phyloP scores from a whole-genome alignment of 1,284 basidiomycete species.

The Peniophora sp. region DNA sequence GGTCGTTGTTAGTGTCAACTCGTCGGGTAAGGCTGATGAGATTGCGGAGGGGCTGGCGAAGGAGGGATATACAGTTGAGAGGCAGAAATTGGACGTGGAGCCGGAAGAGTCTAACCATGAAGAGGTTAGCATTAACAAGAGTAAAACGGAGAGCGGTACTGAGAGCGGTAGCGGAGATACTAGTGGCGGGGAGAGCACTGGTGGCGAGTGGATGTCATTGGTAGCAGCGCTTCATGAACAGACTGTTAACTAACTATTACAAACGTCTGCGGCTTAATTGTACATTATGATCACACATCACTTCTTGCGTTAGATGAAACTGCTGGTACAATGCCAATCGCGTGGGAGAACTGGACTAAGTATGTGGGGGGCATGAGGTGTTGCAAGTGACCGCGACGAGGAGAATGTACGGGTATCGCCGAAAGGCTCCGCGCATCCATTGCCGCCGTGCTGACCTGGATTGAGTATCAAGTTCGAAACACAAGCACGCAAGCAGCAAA shows the following conservation, averaged over 20 bases:
- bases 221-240: too few relatives aligned
- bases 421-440: too few relatives aligned
- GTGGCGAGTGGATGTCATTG: too few relatives aligned
- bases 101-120: constrained; percentile 17
- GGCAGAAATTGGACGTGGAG: constrained; percentile 63
- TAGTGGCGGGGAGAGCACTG: too few relatives aligned
- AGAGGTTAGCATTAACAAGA: constrained; percentile 21
- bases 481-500: too few relatives aligned
- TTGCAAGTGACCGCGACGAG: constrained; percentile 8
- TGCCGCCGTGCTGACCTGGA: too few relatives aligned
- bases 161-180: constrained; percentile 16
- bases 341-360: constrained; percentile 15
- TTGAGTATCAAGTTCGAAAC: too few relatives aligned
- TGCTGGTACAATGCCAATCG: constrained; percentile 5
- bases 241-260: too few relatives aligned
- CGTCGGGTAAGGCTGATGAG: constrained; percentile 73
- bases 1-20: constrained; percentile 77
- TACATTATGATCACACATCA: too few relatives aligned
- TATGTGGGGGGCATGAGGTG: constrained; percentile 4
- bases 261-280: too few relatives aligned
- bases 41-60: constrained; percentile 58
- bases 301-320: constrained; percentile 6
- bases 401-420: too few relatives aligned
- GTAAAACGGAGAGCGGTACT: constrained; percentile 23
- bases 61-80: constrained; percentile 76